phyloP scores from a whole-genome alignment of 768 basidiomycete species.

The Leccinum ochraceum region DNA sequence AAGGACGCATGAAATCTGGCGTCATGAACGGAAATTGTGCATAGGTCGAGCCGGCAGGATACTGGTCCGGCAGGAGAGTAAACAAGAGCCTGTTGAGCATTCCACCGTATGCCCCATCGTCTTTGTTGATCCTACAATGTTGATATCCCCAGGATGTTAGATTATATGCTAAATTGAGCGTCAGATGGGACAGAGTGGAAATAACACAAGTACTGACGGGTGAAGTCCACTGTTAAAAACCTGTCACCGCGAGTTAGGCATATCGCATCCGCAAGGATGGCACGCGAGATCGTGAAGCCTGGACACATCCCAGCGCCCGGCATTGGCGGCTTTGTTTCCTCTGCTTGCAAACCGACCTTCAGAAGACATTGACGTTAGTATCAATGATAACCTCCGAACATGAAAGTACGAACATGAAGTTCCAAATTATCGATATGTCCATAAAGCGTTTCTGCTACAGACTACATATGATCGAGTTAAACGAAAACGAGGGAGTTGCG shows the following conservation, averaged over 20 bases:
- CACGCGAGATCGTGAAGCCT: slow-evolving; percentile 80
- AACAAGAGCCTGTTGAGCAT: slow-evolving; percentile 74
- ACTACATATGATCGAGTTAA: slow-evolving; percentile 35
- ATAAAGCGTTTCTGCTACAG: slow-evolving; percentile 65
- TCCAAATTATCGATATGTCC: slow-evolving; percentile 77
- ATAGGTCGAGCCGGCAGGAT: slow-evolving; percentile 62
- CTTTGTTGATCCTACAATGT: slow-evolving; percentile 61
- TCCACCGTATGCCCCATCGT: slow-evolving; percentile 75
- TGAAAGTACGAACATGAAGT: slow-evolving; percentile 53
- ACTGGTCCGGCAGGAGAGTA: slow-evolving; percentile 70
- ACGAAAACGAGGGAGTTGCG: not conserved
- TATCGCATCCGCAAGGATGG: slow-evolving; percentile 81
- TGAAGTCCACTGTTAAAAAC: slow-evolving; percentile 75
- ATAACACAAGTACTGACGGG: slow-evolving; percentile 49
- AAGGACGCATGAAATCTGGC: slow-evolving; percentile 46
- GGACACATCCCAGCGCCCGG: slow-evolving; percentile 79
- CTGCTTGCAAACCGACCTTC: slow-evolving; percentile 69
- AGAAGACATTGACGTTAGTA: slow-evolving; percentile 1
- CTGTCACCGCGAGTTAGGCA: slow-evolving; percentile 76
- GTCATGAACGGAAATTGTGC: slow-evolving; percentile 82
- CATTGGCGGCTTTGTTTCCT: slow-evolving; percentile 62
- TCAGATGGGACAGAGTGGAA: slow-evolving; percentile 7
- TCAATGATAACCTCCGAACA: no score
- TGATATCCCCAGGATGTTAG: slow-evolving; percentile 79
- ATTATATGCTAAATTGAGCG: slow-evolving; percentile 53